Evolutionary conservation across 2,329 filamentous ascomycete species (phyloP), one percentile per base, ranked within the genome.

Genomic region (Alternaria arborescens): DNA sequence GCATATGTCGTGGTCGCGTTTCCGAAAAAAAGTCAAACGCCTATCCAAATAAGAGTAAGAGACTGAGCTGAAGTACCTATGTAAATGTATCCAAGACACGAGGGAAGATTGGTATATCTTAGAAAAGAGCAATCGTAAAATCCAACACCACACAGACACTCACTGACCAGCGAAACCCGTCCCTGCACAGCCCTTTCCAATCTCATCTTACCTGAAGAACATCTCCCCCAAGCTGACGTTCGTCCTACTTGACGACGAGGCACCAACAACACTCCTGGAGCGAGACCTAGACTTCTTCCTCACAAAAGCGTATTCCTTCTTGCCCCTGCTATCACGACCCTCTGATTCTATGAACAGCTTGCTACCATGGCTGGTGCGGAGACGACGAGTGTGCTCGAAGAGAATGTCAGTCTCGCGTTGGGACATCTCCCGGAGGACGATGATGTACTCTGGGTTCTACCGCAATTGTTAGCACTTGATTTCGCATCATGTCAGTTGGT

Each of bases 361-460:
- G 30, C 64, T 65, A 28, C 66, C 62, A 42, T 69, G 57, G 26
- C 57, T 57, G 8, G 70, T 69, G 52, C 82, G 80, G 20, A 84
- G 74, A 24, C 81, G 79, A 14, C 78, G 77, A 14, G 82, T 84
- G 62, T 84, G 82, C 66, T 84, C 82, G 65, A 84, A 84, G 30
- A 84, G 71, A 26, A 83, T 75, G 42, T 84, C 81, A 5, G 82
- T 84, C 53, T 84, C 82, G 56, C 76, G 74, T 48, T 79, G 77
- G 64, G 80, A 79, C 78, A 84, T 82, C 61, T 84, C 82, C 52
- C 80, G 79, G 11, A 83, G 75, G 59, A 84, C 81, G 68, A 84
- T 82, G 71, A 84, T 80, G 73, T 80, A 84, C 55, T 82, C 78
- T 10, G 77, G 73, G 66, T 84, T 79, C 69, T 72, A 48, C 28